Conservation (phyloP, 441 rosid genomes). For the Adansonia grandidieri region DNA sequence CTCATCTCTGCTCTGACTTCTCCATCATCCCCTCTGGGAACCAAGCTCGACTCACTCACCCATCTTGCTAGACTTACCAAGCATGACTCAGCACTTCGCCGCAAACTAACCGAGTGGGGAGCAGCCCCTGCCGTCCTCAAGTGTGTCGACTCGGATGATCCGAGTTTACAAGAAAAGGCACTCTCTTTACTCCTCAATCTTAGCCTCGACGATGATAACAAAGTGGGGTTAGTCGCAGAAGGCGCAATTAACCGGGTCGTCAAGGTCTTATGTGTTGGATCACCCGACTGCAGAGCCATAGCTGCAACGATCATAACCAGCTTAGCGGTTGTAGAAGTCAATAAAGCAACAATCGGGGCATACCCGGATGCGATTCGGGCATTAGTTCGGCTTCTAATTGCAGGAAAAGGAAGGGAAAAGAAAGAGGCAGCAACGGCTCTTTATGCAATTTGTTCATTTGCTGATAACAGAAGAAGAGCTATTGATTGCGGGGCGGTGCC, state of each 20-base stretch:
- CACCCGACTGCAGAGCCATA: constrained; percentile 66
- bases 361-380: constrained; percentile 68
- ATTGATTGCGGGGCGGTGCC: constrained; percentile 77
- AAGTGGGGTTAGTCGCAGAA: constrained; percentile 93
- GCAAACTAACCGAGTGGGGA: constrained; percentile 74
- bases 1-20: constrained; percentile 59
- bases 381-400: constrained; percentile 55
- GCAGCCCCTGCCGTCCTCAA: constrained; percentile 69
- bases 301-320: constrained; percentile 90
- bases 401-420: constrained; percentile 69
- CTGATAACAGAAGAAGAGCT: constrained; percentile 70
- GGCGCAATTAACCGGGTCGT: constrained; percentile 72
- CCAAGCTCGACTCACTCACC: constrained; percentile 61
- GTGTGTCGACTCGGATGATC: constrained; percentile 53
- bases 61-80: constrained; percentile 64
- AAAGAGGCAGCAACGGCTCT: constrained; percentile 91
- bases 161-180: constrained; percentile 61
- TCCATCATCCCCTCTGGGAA: constrained; percentile 45
- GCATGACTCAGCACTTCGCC: constrained; percentile 61
- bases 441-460: constrained; percentile 73
- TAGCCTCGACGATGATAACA: constrained; percentile 85
- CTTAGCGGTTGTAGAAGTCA: constrained; percentile 88
- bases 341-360: constrained; percentile 87
- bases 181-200: constrained; percentile 80
- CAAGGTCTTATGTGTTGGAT: constrained; percentile 53